These are phyloP conservation scores for Sindora glabra DNA, from an alignment of 306 rosid genomes.

Conservation along the genomic window DNA sequence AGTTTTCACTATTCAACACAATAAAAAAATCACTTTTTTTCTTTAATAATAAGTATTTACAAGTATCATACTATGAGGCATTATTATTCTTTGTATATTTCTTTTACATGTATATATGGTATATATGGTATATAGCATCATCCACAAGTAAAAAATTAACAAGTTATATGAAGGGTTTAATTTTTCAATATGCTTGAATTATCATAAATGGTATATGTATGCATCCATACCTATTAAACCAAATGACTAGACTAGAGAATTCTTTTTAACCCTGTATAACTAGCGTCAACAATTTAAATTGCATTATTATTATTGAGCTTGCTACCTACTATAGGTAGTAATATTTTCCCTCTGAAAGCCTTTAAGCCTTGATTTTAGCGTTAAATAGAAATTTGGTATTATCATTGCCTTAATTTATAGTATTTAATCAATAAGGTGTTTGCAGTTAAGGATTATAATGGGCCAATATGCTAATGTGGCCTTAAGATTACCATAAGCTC, in stretches of 20 bases:
- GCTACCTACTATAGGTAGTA: neutral
- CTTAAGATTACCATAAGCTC: neutral
- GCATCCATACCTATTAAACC: neutral
- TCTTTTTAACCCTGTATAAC: neutral
- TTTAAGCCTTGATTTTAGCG: neutral
- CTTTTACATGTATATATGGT: neutral
- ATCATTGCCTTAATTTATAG: neutral
- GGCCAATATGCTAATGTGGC: slow-evolving; percentile 4
- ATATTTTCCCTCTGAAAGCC: neutral
- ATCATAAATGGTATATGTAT: neutral
- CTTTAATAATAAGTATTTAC: slow-evolving; percentile 17
- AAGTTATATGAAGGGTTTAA: too few relatives aligned
- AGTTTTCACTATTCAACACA: neutral
- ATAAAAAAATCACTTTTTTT: neutral
- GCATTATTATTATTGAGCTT: neutral
- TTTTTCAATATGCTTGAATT: neutral
- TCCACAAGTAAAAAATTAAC: too few relatives aligned
- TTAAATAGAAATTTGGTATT: neutral
- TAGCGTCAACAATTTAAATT: neutral
- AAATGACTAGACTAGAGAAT: neutral
- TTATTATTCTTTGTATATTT: slow-evolving; percentile 11
- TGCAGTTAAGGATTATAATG: neutral
- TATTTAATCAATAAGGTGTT: neutral
- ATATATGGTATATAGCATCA: slow-evolving; percentile 66
- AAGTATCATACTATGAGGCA: slow-evolving; percentile 68